Conservation (phyloP, 306 rosid genomes). For the Dryas drummondii region DNA sequence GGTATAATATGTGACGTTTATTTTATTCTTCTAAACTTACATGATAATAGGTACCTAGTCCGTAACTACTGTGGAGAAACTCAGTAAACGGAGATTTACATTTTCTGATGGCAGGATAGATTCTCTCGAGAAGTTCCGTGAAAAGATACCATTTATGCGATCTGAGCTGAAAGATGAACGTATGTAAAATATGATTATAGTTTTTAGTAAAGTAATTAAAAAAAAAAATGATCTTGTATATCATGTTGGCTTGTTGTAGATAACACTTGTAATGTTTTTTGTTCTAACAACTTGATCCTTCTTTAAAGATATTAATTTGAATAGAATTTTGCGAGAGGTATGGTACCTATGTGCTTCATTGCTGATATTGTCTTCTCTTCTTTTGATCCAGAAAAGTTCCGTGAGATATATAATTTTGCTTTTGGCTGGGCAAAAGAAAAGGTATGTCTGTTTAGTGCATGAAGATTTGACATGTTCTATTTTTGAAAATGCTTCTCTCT, state of each 20-base stretch:
- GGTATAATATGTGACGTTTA: constrained; percentile 9
- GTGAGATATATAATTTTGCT: constrained; percentile 95
- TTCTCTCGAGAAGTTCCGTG: constrained; percentile 84
- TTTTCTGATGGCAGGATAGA: constrained; percentile 76
- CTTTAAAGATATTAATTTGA: background rate
- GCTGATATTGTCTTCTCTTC: constrained; percentile 30
- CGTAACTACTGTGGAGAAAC: constrained; percentile 8
- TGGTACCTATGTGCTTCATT: background rate
- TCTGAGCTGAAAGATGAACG: constrained; percentile 95
- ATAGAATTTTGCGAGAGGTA: background rate
- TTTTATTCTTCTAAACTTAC: background rate
- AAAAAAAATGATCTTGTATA: background rate
- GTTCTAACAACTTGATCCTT: background rate
- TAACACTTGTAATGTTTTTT: background rate
- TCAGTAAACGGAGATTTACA: constrained; percentile 11
- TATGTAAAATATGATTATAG: constrained; percentile 36
- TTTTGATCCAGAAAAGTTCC: constrained; percentile 78
- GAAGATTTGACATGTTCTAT: background rate
- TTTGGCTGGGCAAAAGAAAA: constrained; percentile 99
- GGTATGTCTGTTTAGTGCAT: constrained; percentile 44
- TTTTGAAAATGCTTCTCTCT: background rate
- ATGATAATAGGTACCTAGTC: background rate
- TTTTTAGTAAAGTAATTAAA: constrained; percentile 1
- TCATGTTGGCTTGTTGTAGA: background rate
- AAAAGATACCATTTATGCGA: constrained; percentile 87